A percentile compares a stretch with the other conserved stretches of the same genome.
These are phyloP conservation scores for Pythium sp. DNA, from an alignment of 352 stramenopile genomes.

Conservation along the genomic window DNA sequence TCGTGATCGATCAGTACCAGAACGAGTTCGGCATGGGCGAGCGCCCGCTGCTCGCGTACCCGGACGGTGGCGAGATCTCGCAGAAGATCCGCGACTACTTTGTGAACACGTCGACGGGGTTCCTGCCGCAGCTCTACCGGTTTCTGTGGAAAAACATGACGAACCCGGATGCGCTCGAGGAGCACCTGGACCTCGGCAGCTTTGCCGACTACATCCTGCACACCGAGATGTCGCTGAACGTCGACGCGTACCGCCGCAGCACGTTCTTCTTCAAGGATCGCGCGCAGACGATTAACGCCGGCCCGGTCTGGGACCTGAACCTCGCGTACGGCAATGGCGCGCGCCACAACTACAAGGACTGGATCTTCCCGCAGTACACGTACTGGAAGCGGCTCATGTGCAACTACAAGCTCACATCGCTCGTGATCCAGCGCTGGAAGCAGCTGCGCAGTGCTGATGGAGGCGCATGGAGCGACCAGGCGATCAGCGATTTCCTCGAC, in stretches of 20 bases:
- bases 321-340: slow-evolving; percentile 74
- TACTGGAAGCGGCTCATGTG: slow-evolving; percentile 82
- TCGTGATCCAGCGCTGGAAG: slow-evolving; percentile 78
- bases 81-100: slow-evolving; percentile 79
- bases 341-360: slow-evolving; percentile 50
- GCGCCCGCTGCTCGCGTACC: slow-evolving; percentile 57
- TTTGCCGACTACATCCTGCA: slow-evolving; percentile 78
- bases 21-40: slow-evolving; percentile 80
- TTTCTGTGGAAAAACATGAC: slow-evolving; percentile 82
- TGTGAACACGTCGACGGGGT: slow-evolving; percentile 52
- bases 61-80: slow-evolving; percentile 45
- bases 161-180: slow-evolving; percentile 43
- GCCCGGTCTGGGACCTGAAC: slow-evolving; percentile 79
- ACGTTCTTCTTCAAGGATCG: slow-evolving; percentile 83
- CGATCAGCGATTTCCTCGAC: slow-evolving; percentile 55
- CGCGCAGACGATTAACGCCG: slow-evolving; percentile 68
- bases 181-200: slow-evolving; percentile 66
- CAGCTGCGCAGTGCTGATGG: slow-evolving; percentile 35
- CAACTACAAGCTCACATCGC: slow-evolving; percentile 69
- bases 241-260: slow-evolving; percentile 74
- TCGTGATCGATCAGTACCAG: slow-evolving; percentile 77
- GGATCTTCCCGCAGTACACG: slow-evolving; percentile 75
- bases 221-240: slow-evolving; percentile 81
- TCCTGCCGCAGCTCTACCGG: slow-evolving; percentile 63
- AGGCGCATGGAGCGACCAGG: slow-evolving; percentile 49